A percentile compares a stretch with the other conserved stretches of the same genome.
phyloP scores from a whole-genome alignment of 2,329 filamentous ascomycete genomes.

The Colletotrichum godetiae region DNA sequence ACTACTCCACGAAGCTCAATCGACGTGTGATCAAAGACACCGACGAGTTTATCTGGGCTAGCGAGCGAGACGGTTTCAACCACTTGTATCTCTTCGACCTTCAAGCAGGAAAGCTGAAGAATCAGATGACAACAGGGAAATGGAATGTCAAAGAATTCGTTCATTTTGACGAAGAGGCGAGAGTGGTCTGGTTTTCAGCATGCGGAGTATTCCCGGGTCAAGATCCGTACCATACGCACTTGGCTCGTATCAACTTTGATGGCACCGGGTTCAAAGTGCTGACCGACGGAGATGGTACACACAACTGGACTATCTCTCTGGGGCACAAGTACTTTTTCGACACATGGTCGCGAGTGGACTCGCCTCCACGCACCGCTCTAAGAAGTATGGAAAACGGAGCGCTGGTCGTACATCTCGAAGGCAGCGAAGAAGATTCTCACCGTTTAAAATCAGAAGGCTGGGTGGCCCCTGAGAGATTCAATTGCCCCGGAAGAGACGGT shows the following conservation, averaged over 20 bases:
- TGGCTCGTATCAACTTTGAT: conserved; percentile 41
- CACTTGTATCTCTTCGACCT: conserved; percentile 43
- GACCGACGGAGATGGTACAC: conserved; percentile 43
- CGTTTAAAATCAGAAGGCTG: background rate
- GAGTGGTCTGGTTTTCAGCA: conserved; percentile 4
- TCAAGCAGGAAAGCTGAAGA: background rate
- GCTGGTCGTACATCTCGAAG: background rate
- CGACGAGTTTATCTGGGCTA: conserved; percentile 42
- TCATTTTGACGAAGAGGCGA: background rate
- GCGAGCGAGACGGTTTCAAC: conserved; percentile 43
- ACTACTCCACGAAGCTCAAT: conserved; percentile 33
- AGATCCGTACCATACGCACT: conserved; percentile 43
- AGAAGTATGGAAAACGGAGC: background rate
- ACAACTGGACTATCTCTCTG: conserved; percentile 40
- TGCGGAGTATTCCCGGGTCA: conserved; percentile 38
- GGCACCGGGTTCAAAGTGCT: conserved; percentile 40
- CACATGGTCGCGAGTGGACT: conserved; percentile 8
- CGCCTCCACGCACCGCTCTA: background rate
- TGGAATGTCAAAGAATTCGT: conserved; percentile 37
- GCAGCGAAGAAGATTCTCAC: background rate
- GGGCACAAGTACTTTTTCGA: conserved; percentile 2
- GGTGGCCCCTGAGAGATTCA: background rate
- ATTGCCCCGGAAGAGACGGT: background rate
- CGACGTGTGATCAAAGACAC: background rate
- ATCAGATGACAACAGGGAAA: conserved; percentile 41